phyloP scores from a whole-genome alignment of 306 rosid genomes.

The Prunus kanzakura region DNA sequence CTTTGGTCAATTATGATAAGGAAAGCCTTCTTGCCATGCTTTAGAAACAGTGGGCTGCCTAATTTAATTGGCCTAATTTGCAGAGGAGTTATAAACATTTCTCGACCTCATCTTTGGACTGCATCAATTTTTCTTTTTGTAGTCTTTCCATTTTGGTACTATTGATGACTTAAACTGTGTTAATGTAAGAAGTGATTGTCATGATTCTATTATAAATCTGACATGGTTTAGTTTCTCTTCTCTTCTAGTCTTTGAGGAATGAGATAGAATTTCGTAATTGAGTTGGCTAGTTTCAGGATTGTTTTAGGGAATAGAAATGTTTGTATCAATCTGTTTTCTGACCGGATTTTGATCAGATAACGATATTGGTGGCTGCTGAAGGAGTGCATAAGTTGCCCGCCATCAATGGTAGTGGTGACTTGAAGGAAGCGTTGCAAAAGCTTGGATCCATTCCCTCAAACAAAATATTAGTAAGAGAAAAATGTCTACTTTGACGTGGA shows the following conservation, averaged over 20 bases:
- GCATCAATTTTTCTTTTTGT: background rate
- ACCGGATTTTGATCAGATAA: slow-evolving; percentile 46
- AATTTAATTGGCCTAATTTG: too few species aligned
- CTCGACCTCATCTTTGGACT: background rate
- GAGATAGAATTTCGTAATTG: background rate
- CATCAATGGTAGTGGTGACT: slow-evolving; percentile 79
- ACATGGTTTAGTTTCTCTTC: background rate
- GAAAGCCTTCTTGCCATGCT: too few species aligned
- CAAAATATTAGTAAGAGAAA: slow-evolving; percentile 66
- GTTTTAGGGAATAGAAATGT: background rate
- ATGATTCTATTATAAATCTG: background rate
- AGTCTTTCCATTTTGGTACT: background rate
- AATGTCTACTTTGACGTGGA: background rate
- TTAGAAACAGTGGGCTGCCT: too few species aligned
- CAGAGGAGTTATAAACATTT: background rate
- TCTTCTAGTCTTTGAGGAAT: background rate
- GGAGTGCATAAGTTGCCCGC: slow-evolving; percentile 83
- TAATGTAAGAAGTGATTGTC: background rate
- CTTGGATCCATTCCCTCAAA: slow-evolving; percentile 85
- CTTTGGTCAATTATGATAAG: too few species aligned
- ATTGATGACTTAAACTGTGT: background rate
- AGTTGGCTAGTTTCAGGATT: background rate
- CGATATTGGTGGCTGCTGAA: slow-evolving; percentile 93
- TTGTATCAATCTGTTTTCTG: background rate
- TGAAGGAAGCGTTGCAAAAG: slow-evolving; percentile 93